phyloP scores from a whole-genome alignment of 2,329 filamentous ascomycete genomes.

The Sarocladium kiliense region DNA sequence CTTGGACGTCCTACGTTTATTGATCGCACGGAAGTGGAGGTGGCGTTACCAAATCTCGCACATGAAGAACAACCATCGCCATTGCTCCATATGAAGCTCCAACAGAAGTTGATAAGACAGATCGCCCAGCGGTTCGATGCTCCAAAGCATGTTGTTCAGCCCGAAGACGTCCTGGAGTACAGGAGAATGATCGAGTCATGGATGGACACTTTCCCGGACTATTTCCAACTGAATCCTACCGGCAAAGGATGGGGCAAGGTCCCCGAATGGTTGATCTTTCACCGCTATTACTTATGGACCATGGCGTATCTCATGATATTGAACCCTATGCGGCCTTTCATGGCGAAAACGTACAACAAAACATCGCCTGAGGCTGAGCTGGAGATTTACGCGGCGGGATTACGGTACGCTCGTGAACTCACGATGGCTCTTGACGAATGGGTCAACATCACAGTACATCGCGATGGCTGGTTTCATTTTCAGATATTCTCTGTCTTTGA shows the following conservation, averaged over 20 bases:
- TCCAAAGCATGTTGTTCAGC: slow-evolving; percentile 20
- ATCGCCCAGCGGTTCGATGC: slow-evolving; percentile 25
- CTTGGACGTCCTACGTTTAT: slow-evolving; percentile 29
- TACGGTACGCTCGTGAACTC: slow-evolving; percentile 31
- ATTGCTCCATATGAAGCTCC: slow-evolving; percentile 30
- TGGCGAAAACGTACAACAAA: slow-evolving; percentile 30
- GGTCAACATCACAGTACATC: slow-evolving; percentile 36
- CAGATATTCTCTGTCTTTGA: slow-evolving; percentile 48
- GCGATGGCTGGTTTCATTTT: slow-evolving; percentile 44
- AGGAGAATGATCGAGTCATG: slow-evolving; percentile 34
- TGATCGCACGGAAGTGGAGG: slow-evolving; percentile 26
- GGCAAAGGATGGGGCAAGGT: slow-evolving; percentile 5
- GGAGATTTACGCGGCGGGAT: slow-evolving; percentile 30
- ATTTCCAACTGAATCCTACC: slow-evolving; percentile 3
- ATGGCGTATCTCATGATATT: slow-evolving; percentile 41
- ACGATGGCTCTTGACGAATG: slow-evolving; percentile 36
- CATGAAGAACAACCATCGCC: slow-evolving; percentile 28
- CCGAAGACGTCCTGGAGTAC: slow-evolving; percentile 27
- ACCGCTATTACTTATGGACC: slow-evolving; percentile 40
- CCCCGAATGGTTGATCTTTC: slow-evolving; percentile 32
- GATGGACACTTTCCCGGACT: slow-evolving; percentile 32
- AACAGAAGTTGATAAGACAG: slow-evolving; percentile 25
- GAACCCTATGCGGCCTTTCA: slow-evolving; percentile 39
- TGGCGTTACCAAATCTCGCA: slow-evolving; percentile 25
- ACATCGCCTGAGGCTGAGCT: slow-evolving; percentile 24